A percentile compares a stretch with the other conserved stretches of the same genome.
These are phyloP conservation scores for Ophiostoma ips DNA, from an alignment of 2,329 filamentous ascomycete species.

Conservation along the genomic window DNA sequence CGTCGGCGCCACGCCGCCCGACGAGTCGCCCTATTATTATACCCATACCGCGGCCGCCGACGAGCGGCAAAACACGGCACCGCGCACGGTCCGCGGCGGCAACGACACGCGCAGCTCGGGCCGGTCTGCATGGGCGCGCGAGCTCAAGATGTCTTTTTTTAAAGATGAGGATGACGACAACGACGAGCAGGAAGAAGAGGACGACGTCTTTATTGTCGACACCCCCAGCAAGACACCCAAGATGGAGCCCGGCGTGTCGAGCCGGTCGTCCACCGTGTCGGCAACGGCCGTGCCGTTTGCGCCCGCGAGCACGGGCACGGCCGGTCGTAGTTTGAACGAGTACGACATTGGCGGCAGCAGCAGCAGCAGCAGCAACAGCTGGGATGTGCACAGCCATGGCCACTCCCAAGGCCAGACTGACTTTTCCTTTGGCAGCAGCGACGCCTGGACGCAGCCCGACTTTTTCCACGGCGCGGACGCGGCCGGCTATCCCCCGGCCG, in stretches of 20 bases:
- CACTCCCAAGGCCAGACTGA: not conserved
- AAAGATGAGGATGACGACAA: constrained; percentile 14
- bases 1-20: constrained; percentile 8
- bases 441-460: constrained; percentile 3
- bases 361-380: not conserved
- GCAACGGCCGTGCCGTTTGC: not conserved
- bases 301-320: too few species aligned
- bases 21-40: constrained; percentile 5
- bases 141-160: constrained; percentile 10
- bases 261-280: not conserved
- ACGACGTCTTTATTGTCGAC: constrained; percentile 22
- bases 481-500: constrained; percentile 1
- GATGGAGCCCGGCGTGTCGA: not conserved
- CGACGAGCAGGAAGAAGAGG: constrained; percentile 16
- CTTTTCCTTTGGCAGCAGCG: constrained; percentile 7
- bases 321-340: too few species aligned
- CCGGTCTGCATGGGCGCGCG: too few species aligned
- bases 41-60: constrained; percentile 7
- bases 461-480: constrained; percentile 3
- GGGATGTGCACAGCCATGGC: not conserved
- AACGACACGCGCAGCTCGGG: not conserved
- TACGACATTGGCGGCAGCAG: too few species aligned
- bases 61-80: constrained; percentile 15
- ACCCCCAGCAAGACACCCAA: constrained; percentile 24
- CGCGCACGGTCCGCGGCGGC: not conserved